Conservation (phyloP, 2,329 filamentous ascomycete species). For the Colletotrichum sp. region DNA sequence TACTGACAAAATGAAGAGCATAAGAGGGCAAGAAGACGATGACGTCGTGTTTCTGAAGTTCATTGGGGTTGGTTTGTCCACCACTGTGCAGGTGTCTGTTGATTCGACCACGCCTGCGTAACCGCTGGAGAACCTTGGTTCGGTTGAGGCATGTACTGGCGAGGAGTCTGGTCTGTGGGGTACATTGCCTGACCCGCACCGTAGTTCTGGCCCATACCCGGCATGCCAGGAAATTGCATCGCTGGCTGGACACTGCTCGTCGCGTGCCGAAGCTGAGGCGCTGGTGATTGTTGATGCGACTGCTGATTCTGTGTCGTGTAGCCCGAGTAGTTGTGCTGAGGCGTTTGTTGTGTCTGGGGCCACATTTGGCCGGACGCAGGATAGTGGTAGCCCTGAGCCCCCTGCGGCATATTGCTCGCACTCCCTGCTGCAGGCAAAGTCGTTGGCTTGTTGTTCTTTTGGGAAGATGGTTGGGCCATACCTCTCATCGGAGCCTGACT, state of each 20-base stretch:
- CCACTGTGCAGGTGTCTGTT: constrained; percentile 66
- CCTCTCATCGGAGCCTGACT: constrained; percentile 74
- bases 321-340: constrained; percentile 58
- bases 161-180: constrained; percentile 65
- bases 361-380: constrained; percentile 66
- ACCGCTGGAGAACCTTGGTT: constrained; percentile 54
- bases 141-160: constrained; percentile 72
- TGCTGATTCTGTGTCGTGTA: constrained; percentile 60
- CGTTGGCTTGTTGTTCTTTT: constrained; percentile 72
- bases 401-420: constrained; percentile 54
- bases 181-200: constrained; percentile 64
- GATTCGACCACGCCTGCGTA: constrained; percentile 59
- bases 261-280: constrained; percentile 65
- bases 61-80: constrained; percentile 55
- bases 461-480: constrained; percentile 65
- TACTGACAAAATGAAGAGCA: not conserved
- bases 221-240: constrained; percentile 69
- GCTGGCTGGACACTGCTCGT: constrained; percentile 59
- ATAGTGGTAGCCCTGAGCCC: constrained; percentile 66
- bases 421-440: constrained; percentile 54
- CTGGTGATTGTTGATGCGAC: constrained; percentile 57
- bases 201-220: constrained; percentile 63
- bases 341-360: constrained; percentile 69
- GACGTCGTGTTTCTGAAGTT: not conserved
- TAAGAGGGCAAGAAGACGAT: not conserved